Percentiles rank a stretch among this genome's conserved stretches.
These are phyloP conservation scores for Lactarius hatsudake DNA, from an alignment of 768 basidiomycete genomes.

Conservation along the genomic window DNA sequence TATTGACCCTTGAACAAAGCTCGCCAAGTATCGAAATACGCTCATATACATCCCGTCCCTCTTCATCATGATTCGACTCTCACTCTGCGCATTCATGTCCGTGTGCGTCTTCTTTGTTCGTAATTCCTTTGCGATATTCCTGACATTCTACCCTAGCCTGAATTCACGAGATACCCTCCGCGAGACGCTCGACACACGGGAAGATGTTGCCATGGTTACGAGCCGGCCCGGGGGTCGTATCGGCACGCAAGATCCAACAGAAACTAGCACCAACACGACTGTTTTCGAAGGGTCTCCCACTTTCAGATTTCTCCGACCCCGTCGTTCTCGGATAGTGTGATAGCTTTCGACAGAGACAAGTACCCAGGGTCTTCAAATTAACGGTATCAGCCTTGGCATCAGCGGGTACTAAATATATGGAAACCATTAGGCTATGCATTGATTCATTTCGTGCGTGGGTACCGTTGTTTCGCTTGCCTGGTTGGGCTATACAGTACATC, in stretches of 20 bases:
- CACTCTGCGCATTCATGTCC: neutral
- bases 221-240: too few relatives aligned
- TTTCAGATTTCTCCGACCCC: neutral
- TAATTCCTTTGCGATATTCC: neutral
- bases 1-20: neutral
- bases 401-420: too few relatives aligned
- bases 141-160: neutral
- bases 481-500: too few relatives aligned
- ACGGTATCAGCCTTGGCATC: too few relatives aligned
- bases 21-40: neutral
- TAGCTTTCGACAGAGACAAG: neutral
- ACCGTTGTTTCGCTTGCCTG: too few relatives aligned
- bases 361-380: neutral
- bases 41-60: neutral
- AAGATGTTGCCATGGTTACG: neutral
- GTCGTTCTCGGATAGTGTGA: neutral
- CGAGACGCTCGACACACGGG: neutral
- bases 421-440: too few relatives aligned
- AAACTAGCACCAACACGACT: neutral
- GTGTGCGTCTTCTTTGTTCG: neutral
- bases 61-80: neutral
- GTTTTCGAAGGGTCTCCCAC: neutral
- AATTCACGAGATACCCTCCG: neutral
- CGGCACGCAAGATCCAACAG: neutral
- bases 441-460: too few relatives aligned